Conservation (phyloP, 495 filamentous ascomycete genomes). For the Neurospora sp. region DNA sequence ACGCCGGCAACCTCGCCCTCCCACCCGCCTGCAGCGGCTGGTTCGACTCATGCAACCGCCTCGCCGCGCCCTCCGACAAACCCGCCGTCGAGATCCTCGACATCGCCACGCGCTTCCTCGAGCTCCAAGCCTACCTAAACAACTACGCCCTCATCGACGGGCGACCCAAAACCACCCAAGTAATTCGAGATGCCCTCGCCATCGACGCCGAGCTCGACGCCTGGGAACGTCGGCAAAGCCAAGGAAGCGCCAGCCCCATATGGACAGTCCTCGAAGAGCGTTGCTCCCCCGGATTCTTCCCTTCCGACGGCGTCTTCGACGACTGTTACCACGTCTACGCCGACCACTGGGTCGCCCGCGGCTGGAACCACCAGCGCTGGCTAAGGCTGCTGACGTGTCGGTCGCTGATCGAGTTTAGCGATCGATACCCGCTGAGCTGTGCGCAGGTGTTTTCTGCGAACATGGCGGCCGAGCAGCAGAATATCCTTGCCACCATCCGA, state of each 20-base stretch:
- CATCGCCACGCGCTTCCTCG: constrained; percentile 22
- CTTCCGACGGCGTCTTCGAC: constrained; percentile 37
- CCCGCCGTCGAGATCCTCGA: constrained; percentile 22
- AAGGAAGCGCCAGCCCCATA: constrained; percentile 7
- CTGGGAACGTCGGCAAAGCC: constrained; percentile 19
- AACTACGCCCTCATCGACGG: constrained; percentile 23
- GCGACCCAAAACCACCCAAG: constrained; percentile 13
- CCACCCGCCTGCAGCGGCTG: constrained; percentile 28
- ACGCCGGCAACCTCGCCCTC: constrained; percentile 19
- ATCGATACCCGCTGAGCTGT: constrained; percentile 20
- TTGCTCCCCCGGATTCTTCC: constrained; percentile 15
- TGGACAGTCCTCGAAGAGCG: constrained; percentile 22
- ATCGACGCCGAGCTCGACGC: constrained; percentile 25
- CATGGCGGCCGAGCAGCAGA: constrained; percentile 24
- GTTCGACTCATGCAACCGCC: constrained; percentile 19
- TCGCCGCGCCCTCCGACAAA: constrained; percentile 14
- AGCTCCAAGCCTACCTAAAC: constrained; percentile 20
- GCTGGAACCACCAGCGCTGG: constrained; percentile 56
- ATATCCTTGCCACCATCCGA: constrained; percentile 18
- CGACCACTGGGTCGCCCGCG: constrained; percentile 44
- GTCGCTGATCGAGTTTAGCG: constrained; percentile 30
- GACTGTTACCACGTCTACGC: constrained; percentile 50
- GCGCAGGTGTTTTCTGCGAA: constrained; percentile 9
- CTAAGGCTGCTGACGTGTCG: constrained; percentile 48
- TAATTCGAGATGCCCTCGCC: constrained; percentile 22